These are phyloP conservation scores for Tetrahymena elliotti DNA, from an alignment of 73 alveolate genomes.

Conservation along the genomic window DNA sequence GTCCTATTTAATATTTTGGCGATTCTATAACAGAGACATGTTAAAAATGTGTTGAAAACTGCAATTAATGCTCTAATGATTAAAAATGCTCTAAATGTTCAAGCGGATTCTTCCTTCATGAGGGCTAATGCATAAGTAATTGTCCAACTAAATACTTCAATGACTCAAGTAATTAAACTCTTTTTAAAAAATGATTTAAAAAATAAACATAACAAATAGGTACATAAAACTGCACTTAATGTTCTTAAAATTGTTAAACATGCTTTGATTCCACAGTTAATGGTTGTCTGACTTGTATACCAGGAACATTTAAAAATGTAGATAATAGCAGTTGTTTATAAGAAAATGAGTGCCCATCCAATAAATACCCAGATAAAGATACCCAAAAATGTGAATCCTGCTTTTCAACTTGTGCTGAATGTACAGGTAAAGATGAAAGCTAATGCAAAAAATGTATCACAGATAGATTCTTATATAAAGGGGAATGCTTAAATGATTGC, in stretches of 20 bases:
- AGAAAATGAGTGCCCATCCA: background rate
- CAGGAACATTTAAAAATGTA: background rate
- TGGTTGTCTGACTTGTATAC: slow-evolving; percentile 12
- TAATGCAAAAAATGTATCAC: background rate
- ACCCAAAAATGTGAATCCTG: slow-evolving; percentile 7
- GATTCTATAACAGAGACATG: background rate
- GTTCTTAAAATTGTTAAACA: slow-evolving; percentile 13
- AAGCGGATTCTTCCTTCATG: background rate
- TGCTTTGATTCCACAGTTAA: background rate
- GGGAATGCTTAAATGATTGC: slow-evolving; percentile 1
- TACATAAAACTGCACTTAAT: background rate
- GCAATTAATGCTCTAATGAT: background rate
- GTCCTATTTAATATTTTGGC: background rate
- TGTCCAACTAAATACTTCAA: background rate
- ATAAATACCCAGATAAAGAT: background rate
- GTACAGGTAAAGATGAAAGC: background rate
- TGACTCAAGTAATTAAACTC: background rate
- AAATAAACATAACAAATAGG: background rate
- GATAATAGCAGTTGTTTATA: background rate
- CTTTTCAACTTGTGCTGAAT: slow-evolving; percentile 6
- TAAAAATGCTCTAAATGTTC: background rate
- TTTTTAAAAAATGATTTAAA: background rate
- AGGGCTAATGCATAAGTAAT: background rate
- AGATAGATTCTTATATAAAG: background rate
- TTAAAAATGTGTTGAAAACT: background rate